phyloP scores from a whole-genome alignment of 2,329 filamentous ascomycete genomes.

The Curvularia spicifera region DNA sequence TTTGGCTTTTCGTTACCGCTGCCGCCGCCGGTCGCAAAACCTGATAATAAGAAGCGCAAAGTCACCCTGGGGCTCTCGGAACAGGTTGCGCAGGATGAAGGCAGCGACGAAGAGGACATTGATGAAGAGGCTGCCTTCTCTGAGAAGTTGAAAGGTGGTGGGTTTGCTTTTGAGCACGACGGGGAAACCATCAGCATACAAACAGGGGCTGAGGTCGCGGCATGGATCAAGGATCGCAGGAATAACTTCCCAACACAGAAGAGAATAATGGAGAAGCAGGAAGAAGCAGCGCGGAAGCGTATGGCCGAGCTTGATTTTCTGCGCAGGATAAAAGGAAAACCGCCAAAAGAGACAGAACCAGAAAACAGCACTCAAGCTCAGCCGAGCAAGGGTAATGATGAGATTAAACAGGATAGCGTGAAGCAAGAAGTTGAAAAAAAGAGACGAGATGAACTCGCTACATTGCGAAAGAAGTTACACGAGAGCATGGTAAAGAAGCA shows the following conservation, averaged over 20 bases:
- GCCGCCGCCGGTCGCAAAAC: slow-evolving; percentile 15
- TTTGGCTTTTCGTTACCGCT: slow-evolving; percentile 46
- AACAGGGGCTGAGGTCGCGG: slow-evolving; percentile 70
- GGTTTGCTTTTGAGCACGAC: slow-evolving; percentile 65
- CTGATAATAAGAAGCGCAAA: slow-evolving; percentile 71
- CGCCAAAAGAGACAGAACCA: slow-evolving; percentile 14
- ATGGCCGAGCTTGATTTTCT: slow-evolving; percentile 51
- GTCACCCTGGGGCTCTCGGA: slow-evolving; percentile 74
- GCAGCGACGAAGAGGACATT: slow-evolving; percentile 68
- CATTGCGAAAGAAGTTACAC: slow-evolving; percentile 43
- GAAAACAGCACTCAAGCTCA: not conserved
- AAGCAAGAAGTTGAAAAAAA: slow-evolving; percentile 5
- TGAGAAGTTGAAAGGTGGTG: slow-evolving; percentile 54
- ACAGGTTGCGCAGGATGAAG: slow-evolving; percentile 55
- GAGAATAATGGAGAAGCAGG: slow-evolving; percentile 69
- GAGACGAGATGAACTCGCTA: slow-evolving; percentile 37
- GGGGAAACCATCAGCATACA: slow-evolving; percentile 62
- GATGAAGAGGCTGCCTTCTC: slow-evolving; percentile 68
- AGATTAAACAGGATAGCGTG: slow-evolving; percentile 5
- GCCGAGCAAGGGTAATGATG: slow-evolving; percentile 5
- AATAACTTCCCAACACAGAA: slow-evolving; percentile 80
- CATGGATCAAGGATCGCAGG: slow-evolving; percentile 81
- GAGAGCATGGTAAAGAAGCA: slow-evolving; percentile 42
- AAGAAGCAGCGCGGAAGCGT: slow-evolving; percentile 45
- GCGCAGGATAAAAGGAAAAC: slow-evolving; percentile 32